These are phyloP conservation scores for Metschnikowia gruessii DNA, from an alignment of 805 yeast genomes.

Conservation along the genomic window DNA sequence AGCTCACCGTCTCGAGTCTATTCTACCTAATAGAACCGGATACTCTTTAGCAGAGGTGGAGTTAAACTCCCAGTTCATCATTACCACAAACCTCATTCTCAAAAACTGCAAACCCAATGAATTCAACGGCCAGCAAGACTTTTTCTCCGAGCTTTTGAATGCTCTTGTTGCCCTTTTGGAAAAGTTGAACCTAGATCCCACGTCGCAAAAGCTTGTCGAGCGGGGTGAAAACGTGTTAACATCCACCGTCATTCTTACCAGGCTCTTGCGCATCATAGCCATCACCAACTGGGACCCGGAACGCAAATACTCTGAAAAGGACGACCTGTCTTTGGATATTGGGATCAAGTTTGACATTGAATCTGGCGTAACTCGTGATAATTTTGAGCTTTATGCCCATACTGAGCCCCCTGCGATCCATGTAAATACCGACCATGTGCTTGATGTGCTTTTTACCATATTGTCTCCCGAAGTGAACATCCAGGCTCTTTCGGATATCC, in stretches of 20 bases:
- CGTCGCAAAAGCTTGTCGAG: conserved; percentile 22
- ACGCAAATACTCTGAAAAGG: not conserved
- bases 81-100: conserved; percentile 31
- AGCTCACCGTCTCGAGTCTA: conserved; percentile 27
- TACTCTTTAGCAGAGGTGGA: conserved; percentile 39
- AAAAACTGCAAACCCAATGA: conserved; percentile 14
- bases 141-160: conserved; percentile 21
- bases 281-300: conserved; percentile 28
- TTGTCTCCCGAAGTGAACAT: conserved; percentile 31
- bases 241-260: conserved; percentile 33
- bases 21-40: conserved; percentile 41
- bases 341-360: conserved; percentile 13
- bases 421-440: conserved; percentile 20
- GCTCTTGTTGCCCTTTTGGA: conserved; percentile 26
- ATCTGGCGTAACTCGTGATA: conserved; percentile 12
- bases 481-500: conserved; percentile 29
- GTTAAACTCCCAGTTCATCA: conserved; percentile 37
- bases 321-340: conserved; percentile 5
- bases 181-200: conserved; percentile 15
- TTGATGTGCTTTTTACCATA: conserved; percentile 31
- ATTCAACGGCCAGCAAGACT: conserved; percentile 17
- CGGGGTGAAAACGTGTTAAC: conserved; percentile 31
- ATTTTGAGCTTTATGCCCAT: conserved; percentile 29
- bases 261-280: conserved; percentile 30
- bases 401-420: conserved; percentile 30